Percentiles rank a stretch among this genome's conserved stretches.
Conservation (phyloP, 495 filamentous ascomycete genomes). For the Penicillium pulvis region DNA sequence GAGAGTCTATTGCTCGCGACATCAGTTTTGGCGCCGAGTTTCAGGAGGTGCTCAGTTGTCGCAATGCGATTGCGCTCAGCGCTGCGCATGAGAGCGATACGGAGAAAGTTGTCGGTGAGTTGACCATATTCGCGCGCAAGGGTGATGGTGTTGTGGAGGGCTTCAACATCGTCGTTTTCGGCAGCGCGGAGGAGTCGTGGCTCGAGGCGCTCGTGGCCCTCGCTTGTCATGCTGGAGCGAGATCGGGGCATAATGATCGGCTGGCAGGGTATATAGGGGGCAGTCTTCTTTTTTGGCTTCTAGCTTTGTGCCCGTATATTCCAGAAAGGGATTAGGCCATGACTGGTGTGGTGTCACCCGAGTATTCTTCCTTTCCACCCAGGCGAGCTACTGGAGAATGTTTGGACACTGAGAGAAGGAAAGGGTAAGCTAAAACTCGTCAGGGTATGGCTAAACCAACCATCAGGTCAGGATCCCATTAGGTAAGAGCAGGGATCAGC, state of each 20-base stretch:
- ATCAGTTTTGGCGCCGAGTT: conserved; percentile 47
- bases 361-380: background rate
- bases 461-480: background rate
- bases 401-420: background rate
- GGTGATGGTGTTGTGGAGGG: conserved; percentile 40
- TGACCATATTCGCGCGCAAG: conserved; percentile 44
- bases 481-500: background rate
- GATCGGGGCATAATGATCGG: conserved; percentile 33
- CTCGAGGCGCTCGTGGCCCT: conserved; percentile 52
- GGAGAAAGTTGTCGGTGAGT: conserved; percentile 52
- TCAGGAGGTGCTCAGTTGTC: conserved; percentile 49
- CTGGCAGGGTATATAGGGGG: background rate
- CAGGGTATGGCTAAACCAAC: background rate
- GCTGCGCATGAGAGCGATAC: conserved; percentile 52
- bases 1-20: conserved; percentile 40
- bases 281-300: background rate
- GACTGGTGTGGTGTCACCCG: background rate
- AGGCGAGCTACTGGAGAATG: background rate
- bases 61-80: conserved; percentile 48
- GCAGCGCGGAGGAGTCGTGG: conserved; percentile 55
- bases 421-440: background rate
- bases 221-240: conserved; percentile 43
- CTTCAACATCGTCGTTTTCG: conserved; percentile 43
- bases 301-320: background rate
- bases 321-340: background rate